Percentiles rank a stretch among this genome's conserved stretches.
Evolutionary conservation across 331 rosid genomes (phyloP).

Genomic region (Arachis monticola): DNA sequence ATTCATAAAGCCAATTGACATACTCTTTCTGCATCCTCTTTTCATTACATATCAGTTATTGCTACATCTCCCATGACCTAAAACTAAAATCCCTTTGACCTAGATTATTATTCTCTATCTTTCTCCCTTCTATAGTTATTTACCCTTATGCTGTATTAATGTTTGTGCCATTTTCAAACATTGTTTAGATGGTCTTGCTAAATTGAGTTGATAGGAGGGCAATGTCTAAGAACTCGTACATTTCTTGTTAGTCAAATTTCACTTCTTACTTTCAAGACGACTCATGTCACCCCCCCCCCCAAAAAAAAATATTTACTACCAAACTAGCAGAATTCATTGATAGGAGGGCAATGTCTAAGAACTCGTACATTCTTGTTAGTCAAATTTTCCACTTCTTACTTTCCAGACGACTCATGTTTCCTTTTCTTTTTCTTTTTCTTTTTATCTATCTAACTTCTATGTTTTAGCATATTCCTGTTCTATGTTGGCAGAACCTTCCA

Average conservation of each 20-base stretch:
- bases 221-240: not conserved
- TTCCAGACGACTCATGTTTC: not conserved
- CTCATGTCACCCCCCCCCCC: not conserved
- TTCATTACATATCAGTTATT: not conserved
- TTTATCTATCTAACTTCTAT: too few relatives aligned
- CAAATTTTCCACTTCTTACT: not conserved
- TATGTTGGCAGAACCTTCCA: not conserved
- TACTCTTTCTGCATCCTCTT: constrained; percentile 10
- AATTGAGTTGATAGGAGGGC: not conserved
- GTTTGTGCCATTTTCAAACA: not conserved
- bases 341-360: not conserved
- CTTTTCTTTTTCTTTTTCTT: not conserved
- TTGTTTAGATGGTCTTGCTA: not conserved
- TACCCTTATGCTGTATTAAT: not conserved
- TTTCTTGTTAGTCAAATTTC: not conserved
- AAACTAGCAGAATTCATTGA: not conserved
- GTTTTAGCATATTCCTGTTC: constrained; percentile 4
- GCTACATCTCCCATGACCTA: not conserved
- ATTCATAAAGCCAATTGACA: not conserved
- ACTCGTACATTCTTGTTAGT: not conserved
- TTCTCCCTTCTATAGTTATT: not conserved
- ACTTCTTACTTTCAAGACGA: not conserved
- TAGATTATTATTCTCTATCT: not conserved
- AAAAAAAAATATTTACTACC: too few relatives aligned
- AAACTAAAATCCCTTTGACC: not conserved